Evolutionary conservation across 2,329 filamentous ascomycete species (phyloP).

Genomic region (Fusarium vanettenii): DNA sequence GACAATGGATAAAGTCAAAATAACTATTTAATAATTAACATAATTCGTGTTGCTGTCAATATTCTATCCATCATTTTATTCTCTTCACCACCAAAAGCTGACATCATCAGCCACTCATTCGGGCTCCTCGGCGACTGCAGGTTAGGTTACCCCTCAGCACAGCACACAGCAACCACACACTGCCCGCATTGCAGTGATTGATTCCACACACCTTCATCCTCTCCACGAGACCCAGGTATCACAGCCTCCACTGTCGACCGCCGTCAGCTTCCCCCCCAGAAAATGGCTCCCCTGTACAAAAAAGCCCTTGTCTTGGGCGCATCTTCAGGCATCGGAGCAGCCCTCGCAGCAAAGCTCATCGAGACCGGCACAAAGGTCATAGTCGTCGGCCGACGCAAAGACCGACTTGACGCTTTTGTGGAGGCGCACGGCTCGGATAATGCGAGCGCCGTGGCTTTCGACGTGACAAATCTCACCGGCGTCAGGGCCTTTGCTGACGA

Average conservation of each 20-base stretch:
- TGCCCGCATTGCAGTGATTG: neutral
- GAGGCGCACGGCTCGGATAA: slow-evolving; percentile 53
- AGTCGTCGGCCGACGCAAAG: slow-evolving; percentile 59
- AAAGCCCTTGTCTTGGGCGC: slow-evolving; percentile 57
- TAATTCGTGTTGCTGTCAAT: neutral
- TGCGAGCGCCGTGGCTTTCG: slow-evolving; percentile 53
- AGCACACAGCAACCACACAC: neutral
- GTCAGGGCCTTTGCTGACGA: slow-evolving; percentile 40
- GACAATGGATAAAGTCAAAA: neutral
- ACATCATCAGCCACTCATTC: slow-evolving; percentile 4
- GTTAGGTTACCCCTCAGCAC: neutral
- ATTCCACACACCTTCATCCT: neutral
- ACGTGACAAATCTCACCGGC: slow-evolving; percentile 57
- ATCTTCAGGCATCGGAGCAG: slow-evolving; percentile 44
- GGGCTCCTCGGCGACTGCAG: neutral
- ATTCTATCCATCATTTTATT: neutral
- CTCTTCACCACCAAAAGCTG: neutral
- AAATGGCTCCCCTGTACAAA: slow-evolving; percentile 43
- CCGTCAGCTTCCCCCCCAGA: neutral
- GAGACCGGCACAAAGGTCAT: slow-evolving; percentile 57
- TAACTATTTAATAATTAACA: neutral
- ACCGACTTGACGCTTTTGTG: slow-evolving; percentile 61
- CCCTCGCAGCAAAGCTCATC: slow-evolving; percentile 54
- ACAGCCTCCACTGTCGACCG: slow-evolving; percentile 12
- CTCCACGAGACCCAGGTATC: neutral